Base-by-base conservation (phyloP, 495 filamentous ascomycete species). In the Penicillium turbatum region DNA sequence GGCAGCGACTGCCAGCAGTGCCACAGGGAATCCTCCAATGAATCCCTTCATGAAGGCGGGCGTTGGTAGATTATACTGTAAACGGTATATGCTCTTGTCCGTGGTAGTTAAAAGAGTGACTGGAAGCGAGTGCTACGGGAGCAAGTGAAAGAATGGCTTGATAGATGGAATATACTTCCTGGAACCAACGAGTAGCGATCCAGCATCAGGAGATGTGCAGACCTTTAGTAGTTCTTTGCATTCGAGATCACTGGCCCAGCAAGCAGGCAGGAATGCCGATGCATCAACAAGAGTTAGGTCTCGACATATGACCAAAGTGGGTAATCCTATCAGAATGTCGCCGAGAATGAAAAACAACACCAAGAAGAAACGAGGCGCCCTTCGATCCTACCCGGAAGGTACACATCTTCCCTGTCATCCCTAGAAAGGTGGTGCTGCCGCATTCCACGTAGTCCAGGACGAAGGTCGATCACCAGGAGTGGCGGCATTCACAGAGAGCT, bases 11-110 rank as follows among this genome's bases (percentile, higher is more conserved):
- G 67, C 72, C 51, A 76, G 61, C 29, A 74, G 53, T 37, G 72
- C 72, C 8, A 76, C 55, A 5, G 72, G 68, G 42, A 76, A 70
- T 42, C 69, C 70, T 30, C 59, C 64, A 30, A 71, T 59, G 45
- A 75, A 63, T 40, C 70, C 70, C 65, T 75, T 75, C 72, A 75
- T 75, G 17, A 7, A 61, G 46, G 42, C 46, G 43, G 32, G 32
- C 21, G 17, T n/a, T 38, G 21, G 21, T 29, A 21, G 34, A 45
- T 54, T 48, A 54, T 63, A 61, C 55, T 56, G 38, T 40, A 38
- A 54, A 34, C 43, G 32, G 41, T 51, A 31, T 50, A 49, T 54
- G 34, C 37, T 51, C n/a, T 30, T 17, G 46, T 49, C 44, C 17
- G 36, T 46, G 15, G 50, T 31, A 46, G 21, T 50, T 46, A 55